phyloP scores from a whole-genome alignment of 148 eudicot genomes.

The Suaeda aralocaspica region DNA sequence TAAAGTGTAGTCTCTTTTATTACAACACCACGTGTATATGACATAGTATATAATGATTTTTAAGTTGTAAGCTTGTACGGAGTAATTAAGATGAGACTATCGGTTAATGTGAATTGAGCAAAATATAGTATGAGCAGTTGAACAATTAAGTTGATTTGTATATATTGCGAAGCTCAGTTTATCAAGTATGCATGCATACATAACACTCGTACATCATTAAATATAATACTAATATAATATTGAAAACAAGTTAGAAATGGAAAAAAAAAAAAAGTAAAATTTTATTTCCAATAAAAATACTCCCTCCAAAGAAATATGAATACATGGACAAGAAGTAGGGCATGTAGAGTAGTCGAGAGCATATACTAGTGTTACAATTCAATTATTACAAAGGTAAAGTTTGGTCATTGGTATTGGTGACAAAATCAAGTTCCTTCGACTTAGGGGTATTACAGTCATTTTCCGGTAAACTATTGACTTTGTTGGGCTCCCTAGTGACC shows the following conservation, averaged over 20 bases:
- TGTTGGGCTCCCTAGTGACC: slow-evolving; percentile 21
- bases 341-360: background rate
- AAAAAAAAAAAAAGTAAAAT: background rate
- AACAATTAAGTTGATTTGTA: too few species aligned
- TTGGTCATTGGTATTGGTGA: too few species aligned
- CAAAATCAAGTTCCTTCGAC: slow-evolving; percentile 5
- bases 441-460: slow-evolving; percentile 21
- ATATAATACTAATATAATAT: background rate
- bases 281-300: slow-evolving; percentile 10
- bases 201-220: background rate
- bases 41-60: too few species aligned
- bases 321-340: slow-evolving; percentile 1
- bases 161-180: too few species aligned
- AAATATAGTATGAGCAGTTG: too few species aligned
- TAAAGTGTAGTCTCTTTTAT: too few species aligned
- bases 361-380: background rate
- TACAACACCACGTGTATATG: too few species aligned
- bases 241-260: background rate
- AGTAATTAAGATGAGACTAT: too few species aligned
- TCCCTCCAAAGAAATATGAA: slow-evolving; percentile 5
- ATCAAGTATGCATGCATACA: background rate
- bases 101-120: too few species aligned
- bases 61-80: too few species aligned
- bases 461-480: slow-evolving; percentile 12
- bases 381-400: background rate